Evolutionary conservation across 208 protist genomes (phyloP).

Genomic region (Willaertia magna): DNA sequence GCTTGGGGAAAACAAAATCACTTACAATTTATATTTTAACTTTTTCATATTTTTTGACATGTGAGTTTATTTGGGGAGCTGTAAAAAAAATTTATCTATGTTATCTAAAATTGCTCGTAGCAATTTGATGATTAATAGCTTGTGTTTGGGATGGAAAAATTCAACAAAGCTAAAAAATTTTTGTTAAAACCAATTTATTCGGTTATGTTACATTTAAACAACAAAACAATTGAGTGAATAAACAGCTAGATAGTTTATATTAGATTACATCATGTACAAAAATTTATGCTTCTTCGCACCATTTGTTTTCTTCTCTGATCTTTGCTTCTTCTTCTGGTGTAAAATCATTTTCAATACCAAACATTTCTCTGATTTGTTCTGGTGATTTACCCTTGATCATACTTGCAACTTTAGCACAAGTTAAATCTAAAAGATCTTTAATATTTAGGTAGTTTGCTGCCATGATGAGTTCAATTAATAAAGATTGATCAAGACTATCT

Average conservation of each 20-base stretch:
- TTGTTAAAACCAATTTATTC: too few species aligned
- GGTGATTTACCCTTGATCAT: conserved; percentile 82
- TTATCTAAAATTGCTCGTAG: neutral
- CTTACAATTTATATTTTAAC: too few species aligned
- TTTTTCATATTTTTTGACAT: too few species aligned
- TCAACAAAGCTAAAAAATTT: neutral
- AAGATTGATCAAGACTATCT: conserved; percentile 50
- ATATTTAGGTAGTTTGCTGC: conserved; percentile 84
- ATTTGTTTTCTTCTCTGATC: conserved; percentile 38
- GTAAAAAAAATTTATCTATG: too few species aligned
- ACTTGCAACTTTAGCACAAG: conserved; percentile 73
- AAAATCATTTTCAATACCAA: conserved; percentile 89
- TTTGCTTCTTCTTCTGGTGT: conserved; percentile 76
- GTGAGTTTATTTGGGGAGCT: too few species aligned
- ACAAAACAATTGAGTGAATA: too few species aligned
- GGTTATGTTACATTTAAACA: too few species aligned
- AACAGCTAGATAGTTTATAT: too few species aligned
- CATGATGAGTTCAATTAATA: conserved; percentile 78
- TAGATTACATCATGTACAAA: neutral
- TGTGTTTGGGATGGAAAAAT: neutral
- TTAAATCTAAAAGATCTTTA: conserved; percentile 75
- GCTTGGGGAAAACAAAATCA: too few species aligned
- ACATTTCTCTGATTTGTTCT: conserved; percentile 74
- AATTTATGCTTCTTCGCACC: conserved; percentile 32
- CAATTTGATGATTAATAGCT: neutral